phyloP scores from a whole-genome alignment of 768 basidiomycete genomes.

The Stropharia rugosoannulata region DNA sequence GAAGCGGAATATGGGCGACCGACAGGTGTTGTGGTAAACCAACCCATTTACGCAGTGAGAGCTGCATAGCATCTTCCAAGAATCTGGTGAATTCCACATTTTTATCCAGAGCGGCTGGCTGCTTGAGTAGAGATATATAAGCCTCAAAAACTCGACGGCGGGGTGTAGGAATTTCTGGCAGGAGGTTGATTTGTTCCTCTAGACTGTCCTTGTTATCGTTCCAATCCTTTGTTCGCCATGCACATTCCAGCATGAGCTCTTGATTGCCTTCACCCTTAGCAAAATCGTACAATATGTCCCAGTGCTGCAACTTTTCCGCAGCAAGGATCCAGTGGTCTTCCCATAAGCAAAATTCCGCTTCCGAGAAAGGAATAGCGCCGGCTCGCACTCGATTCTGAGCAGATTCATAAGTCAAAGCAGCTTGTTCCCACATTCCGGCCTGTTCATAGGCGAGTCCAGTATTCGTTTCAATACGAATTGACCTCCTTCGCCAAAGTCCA shows the following conservation, averaged over 20 bases:
- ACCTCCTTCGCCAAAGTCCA: slow-evolving; percentile 90
- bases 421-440: slow-evolving; percentile 96
- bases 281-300: slow-evolving; percentile 93
- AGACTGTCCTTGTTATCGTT: slow-evolving; percentile 71
- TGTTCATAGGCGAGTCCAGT: slow-evolving; percentile 89
- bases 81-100: slow-evolving; percentile 86
- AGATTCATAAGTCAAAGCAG: slow-evolving; percentile 81
- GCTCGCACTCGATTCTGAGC: slow-evolving; percentile 85
- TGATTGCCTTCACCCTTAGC: slow-evolving; percentile 87
- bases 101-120: slow-evolving; percentile 78
- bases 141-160: slow-evolving; percentile 98
- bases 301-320: slow-evolving; percentile 95
- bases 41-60: slow-evolving; percentile 95
- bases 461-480: slow-evolving; percentile 88
- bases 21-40: slow-evolving; percentile 84
- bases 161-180: slow-evolving; percentile 89
- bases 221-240: slow-evolving; percentile 96
- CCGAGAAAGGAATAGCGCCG: slow-evolving; percentile 85
- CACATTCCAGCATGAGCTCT: slow-evolving; percentile 91
- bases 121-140: slow-evolving; percentile 84
- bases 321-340: slow-evolving; percentile 99
- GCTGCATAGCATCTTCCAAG: slow-evolving; percentile 94
- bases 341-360: slow-evolving; percentile 96
- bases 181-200: slow-evolving; percentile 76
- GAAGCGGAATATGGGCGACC: slow-evolving; percentile 88